Evolutionary conservation across 768 basidiomycete species (phyloP), one percentile per base, ranked within the genome.

Genomic region (Auricularia heimuer): DNA sequence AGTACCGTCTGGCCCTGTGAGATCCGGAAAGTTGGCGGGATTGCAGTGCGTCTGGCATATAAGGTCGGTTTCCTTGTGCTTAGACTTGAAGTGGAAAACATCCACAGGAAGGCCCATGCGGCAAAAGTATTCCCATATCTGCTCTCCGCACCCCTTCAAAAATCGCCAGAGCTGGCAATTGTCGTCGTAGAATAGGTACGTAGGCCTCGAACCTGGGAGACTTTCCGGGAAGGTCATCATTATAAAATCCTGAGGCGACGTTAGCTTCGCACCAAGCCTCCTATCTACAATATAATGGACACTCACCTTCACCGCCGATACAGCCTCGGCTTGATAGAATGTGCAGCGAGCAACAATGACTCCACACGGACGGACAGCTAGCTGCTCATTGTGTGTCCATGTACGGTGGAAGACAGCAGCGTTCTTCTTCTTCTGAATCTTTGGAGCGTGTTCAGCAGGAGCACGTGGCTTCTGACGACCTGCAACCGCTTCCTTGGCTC

Each of bases 41-140:
- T 75, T 76, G 58, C 73, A 74, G 63, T 75, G 63, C 34, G 42
- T 12, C 11, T 71, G 69, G 58, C 69, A 73, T 37, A 66, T 70
- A 3, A 21, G 34, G 63, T 74, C 73, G 21, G 61, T 65, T 39
- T 68, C 63, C 37, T 68, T 66, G 65, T 74, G 71, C 47, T 71
- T 72, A 16, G 34, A 11, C 34, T 65, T 56, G 51, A 54, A 63
- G 37, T 71, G 68, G 64, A 75, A 72, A 10, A 72, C 68, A 61
- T 73, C 69, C 24, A 70, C 64, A 33, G 69, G 66, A 24, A 24
- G 24, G 24, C 24, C 24, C 24, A 44, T 44, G 42, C 42, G 42
- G 10, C 10, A 8, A 16, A 44, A 44, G 42, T 44, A 44, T 44
- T 16, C 16, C 42, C 16, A 16, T 8, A 44, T 44, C 42, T 44